Evolutionary conservation across 495 filamentous ascomycete species (phyloP), one percentile per base, ranked within the genome.

Genomic region (Aspergillus panamensis): DNA sequence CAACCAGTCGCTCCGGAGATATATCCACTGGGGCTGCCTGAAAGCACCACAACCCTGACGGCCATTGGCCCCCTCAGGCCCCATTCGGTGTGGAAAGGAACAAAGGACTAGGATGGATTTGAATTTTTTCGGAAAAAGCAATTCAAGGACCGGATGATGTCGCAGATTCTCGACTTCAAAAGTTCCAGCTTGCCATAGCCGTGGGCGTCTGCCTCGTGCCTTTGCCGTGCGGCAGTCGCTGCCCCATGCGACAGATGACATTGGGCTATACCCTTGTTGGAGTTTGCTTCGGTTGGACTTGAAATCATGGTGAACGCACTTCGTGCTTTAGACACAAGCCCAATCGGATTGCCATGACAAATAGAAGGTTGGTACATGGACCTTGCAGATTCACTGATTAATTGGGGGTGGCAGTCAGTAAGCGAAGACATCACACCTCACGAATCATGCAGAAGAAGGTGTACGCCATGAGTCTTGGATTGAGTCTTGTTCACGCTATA

Each of bases 1-100:
- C 48, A 57, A 17, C 42, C n/a, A 25, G 47, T 57, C 48, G 44
- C 30, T 20, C 43, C 53, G 45, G 39, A 19, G 32, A 44, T 51
- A 50, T 13, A 57, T 35, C 54, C 54, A 57, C 33, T 43, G 54
- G 7, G 3, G 42, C 16, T 39, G 21, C 33, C 45, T 21, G 12
- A 25, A 25, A 33, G 48, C 6, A 48, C 47, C 47, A 57, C 47
- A 47, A 10, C 55, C 55, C n/a, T 45, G 48, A 31, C 3, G 17
- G 12, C 35, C 8, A 51, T 51, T 51, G 35, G 55, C 17, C 29
- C 16, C 19, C 35, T 51, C 8, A 21, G 29, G 13, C 21, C 17
- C 42, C 42, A 19, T 45, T 20, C 17, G 9, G 17, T 17, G 42
- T 20, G 19, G 2, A 16, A 10, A 21, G 42, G 42, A 20, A 45